These are phyloP conservation scores for Eimeria necatrix DNA, from an alignment of 169 alveolate species.

Conservation along the genomic window DNA sequence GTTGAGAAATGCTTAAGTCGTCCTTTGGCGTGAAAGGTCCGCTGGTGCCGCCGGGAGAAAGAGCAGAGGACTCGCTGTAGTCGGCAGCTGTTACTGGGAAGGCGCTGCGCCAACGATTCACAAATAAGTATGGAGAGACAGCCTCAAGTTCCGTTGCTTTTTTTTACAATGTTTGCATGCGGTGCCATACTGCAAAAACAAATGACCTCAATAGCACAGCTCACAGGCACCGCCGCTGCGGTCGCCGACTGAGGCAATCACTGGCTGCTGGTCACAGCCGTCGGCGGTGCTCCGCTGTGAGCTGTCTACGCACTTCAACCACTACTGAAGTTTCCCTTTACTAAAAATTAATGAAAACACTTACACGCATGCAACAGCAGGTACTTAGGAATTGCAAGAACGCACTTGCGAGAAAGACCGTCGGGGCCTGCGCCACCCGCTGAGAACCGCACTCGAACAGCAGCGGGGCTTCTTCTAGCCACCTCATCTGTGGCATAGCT, in stretches of 20 bases:
- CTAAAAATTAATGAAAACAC: not conserved
- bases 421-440: slow-evolving; percentile 60
- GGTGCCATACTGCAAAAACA: not conserved
- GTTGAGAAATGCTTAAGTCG: not conserved
- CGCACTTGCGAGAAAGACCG: not conserved
- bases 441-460: slow-evolving; percentile 31
- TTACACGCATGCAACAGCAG: not conserved
- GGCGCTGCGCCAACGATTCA: not conserved
- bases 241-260: slow-evolving; percentile 62
- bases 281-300: slow-evolving; percentile 1
- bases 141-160: not conserved
- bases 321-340: not conserved
- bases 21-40: not conserved
- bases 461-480: slow-evolving; percentile 10
- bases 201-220: slow-evolving; percentile 29
- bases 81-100: slow-evolving; percentile 13
- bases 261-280: slow-evolving; percentile 64
- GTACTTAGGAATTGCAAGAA: slow-evolving; percentile 25
- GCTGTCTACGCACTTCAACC: not conserved
- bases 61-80: not conserved
- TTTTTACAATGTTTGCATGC: slow-evolving; percentile 27
- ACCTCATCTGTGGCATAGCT: too few relatives aligned
- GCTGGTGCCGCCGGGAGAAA: slow-evolving; percentile 28
- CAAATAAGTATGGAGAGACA: not conserved
- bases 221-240: slow-evolving; percentile 56